phyloP scores from a whole-genome alignment of 768 basidiomycete genomes.

The Boletales sp. region DNA sequence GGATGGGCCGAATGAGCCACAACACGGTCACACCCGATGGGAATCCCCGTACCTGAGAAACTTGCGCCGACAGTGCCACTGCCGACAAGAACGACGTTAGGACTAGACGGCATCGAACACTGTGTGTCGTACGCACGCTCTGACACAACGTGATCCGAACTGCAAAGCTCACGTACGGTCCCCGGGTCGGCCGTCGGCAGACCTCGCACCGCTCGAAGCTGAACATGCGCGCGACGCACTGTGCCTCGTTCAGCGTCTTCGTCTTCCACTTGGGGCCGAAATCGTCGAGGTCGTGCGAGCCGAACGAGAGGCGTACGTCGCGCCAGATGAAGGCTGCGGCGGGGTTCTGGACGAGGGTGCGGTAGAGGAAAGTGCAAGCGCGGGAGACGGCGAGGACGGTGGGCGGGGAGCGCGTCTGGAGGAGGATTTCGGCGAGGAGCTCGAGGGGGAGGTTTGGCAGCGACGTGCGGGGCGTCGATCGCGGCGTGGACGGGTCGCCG shows the following conservation, averaged over 20 bases:
- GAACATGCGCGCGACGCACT: conserved; percentile 65
- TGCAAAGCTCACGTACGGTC: conserved; percentile 46
- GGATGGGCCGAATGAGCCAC: background rate
- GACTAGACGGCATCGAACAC: too few relatives aligned
- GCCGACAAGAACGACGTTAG: too few relatives aligned
- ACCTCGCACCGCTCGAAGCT: conserved; percentile 57
- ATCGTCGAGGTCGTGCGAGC: conserved; percentile 39
- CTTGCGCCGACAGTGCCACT: conserved; percentile 21
- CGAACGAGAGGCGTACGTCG: conserved; percentile 38
- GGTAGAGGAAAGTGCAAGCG: conserved; percentile 51
- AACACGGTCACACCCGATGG: background rate
- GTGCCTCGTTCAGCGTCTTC: conserved; percentile 39
- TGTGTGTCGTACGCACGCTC: too few relatives aligned
- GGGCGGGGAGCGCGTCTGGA: conserved; percentile 47
- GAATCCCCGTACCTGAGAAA: conserved; percentile 8
- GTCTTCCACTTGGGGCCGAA: background rate
- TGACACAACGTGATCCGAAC: conserved; percentile 46
- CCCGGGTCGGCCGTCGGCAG: conserved; percentile 37
- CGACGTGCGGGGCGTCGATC: background rate
- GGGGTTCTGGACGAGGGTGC: conserved; percentile 42
- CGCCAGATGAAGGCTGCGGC: conserved; percentile 59
- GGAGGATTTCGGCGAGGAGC: conserved; percentile 59
- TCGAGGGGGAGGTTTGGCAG: conserved; percentile 51
- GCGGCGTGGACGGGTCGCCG: background rate
- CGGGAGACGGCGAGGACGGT: conserved; percentile 60